Evolutionary conservation across 805 yeast species (phyloP).

Genomic region (Candida pseudoglaebosa): DNA sequence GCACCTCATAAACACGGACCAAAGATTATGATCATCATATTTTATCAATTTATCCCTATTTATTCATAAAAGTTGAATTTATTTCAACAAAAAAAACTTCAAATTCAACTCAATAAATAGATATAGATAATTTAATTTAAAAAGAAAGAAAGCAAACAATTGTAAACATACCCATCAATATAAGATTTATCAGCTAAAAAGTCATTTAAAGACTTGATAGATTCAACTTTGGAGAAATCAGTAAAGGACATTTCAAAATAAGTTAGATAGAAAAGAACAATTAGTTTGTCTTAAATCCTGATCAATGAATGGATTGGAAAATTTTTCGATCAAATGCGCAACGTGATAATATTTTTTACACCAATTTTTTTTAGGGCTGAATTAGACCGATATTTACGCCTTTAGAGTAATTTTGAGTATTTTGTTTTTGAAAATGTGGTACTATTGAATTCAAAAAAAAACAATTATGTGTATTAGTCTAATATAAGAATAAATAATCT

Average conservation of each 20-base stretch:
- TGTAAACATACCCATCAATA: constrained; percentile 83
- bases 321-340: constrained; percentile 3
- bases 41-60: neutral
- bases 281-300: neutral
- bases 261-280: constrained; percentile 3
- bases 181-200: constrained; percentile 90
- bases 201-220: constrained; percentile 64
- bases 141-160: neutral
- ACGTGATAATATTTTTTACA: neutral
- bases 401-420: neutral
- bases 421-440: neutral
- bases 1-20: constrained; percentile 98
- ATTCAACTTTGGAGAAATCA: constrained; percentile 74
- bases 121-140: neutral
- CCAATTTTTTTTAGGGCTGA: constrained; percentile 4
- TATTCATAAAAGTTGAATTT: no score
- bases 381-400: constrained; percentile 3
- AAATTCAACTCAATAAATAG: no score
- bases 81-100: no score
- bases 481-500: no score
- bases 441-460: no score
- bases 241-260: constrained; percentile 59
- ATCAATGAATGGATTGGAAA: neutral
- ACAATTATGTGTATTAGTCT: no score
- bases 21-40: constrained; percentile 68